These are phyloP conservation scores for Linaria vulgaris DNA, from an alignment of 257 asterid genomes.

Conservation along the genomic window DNA sequence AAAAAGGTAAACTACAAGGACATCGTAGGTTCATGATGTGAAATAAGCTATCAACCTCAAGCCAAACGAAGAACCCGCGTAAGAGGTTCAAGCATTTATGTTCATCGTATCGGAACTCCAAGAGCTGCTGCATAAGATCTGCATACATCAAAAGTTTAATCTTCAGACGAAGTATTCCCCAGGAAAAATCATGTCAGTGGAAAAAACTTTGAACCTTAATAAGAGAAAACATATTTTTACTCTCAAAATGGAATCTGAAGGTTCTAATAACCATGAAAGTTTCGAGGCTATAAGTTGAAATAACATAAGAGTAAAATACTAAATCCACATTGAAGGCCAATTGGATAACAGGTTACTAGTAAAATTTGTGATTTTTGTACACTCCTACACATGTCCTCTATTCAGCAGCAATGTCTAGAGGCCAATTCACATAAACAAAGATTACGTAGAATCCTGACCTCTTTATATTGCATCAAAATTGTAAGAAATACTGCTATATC, in stretches of 20 bases:
- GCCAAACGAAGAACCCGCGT: slow-evolving; percentile 53
- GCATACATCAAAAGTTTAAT: slow-evolving; percentile 18
- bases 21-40: background rate
- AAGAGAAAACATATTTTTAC: background rate
- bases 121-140: slow-evolving; percentile 31
- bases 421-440: no score
- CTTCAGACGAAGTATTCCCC: slow-evolving; percentile 4
- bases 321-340: no score
- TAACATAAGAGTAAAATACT: no score
- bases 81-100: slow-evolving; percentile 41
- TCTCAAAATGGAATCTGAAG: background rate
- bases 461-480: no score
- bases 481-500: no score
- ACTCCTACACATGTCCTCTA: no score
- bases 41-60: slow-evolving; percentile 33
- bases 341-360: no score
- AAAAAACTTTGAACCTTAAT: background rate
- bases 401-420: no score
- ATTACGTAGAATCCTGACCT: no score
- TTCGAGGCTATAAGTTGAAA: no score
- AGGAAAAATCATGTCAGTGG: background rate
- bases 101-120: background rate
- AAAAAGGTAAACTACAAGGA: background rate
- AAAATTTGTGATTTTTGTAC: no score
- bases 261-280: no score